Evolutionary conservation across 2,329 filamentous ascomycete genomes (phyloP), one percentile per base, ranked within the genome.

Genomic region (Diaporthe eres): DNA sequence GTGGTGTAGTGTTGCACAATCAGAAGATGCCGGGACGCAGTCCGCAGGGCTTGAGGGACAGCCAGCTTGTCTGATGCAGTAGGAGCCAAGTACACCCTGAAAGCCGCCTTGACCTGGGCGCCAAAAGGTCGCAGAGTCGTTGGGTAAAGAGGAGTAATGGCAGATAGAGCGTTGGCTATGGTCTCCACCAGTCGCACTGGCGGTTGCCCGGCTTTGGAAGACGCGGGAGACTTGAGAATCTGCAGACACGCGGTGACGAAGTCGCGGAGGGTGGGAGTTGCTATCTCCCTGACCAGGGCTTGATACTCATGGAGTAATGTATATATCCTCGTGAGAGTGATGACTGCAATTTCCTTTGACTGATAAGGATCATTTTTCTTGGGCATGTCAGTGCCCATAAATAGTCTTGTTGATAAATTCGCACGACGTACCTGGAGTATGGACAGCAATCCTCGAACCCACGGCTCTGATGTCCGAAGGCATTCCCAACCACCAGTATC

Each of bases 401-500:
- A 77, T 61, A 65, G 53, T 28, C 17, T 15, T n/a, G 60, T 37
- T 1, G 25, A 60, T 5, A 28, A 9, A 31, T 42, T 70, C 4
- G 15, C 65, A 55, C 34, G 25, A 77, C 84, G 78, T 85, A 94
- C 93, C 83, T 92, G 92, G 51, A 98, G 83, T 72, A 98, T 90
- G 1, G 90, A 89, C 71, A 98, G 84, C 44, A 98, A 85, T n/a
- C 91, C 92, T 79, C 90, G 88, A 77, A 97, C 92, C 94, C 96
- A 98, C 3, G 92, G 88, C 80, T 92, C 92, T 47, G 91, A 91
- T 72, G 91, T 92, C 77, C 92, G 92, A 76, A 98, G 87, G 75
- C 94, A 91, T 81, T 97, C 95, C 92, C 94, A 95, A 61, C 95
- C 95, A 34, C 95, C 95, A 55, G 94, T 91, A 80, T 98, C 96